phyloP scores from a whole-genome alignment of 2,329 filamentous ascomycete species.

The Phoma sp. region DNA sequence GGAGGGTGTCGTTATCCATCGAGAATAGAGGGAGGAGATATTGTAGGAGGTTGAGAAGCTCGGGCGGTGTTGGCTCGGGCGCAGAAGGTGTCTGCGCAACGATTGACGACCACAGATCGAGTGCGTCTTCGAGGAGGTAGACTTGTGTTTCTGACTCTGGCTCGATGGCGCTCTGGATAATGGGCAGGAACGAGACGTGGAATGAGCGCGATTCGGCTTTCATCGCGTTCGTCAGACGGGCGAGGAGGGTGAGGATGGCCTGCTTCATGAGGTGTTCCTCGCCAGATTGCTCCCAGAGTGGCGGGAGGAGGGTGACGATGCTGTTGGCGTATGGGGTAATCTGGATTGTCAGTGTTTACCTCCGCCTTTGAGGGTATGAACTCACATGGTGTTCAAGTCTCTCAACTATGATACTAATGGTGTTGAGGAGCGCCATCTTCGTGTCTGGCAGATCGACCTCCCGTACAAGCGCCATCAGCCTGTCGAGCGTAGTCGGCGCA shows the following conservation, averaged over 20 bases:
- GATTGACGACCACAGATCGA: slow-evolving; percentile 86
- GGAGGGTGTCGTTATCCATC: slow-evolving; percentile 57
- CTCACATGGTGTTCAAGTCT: slow-evolving; percentile 76
- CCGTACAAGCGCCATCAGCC: slow-evolving; percentile 77
- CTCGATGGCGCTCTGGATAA: slow-evolving; percentile 81
- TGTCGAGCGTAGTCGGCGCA: slow-evolving; percentile 73
- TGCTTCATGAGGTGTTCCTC: slow-evolving; percentile 95
- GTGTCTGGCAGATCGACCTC: slow-evolving; percentile 85
- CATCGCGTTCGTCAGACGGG: slow-evolving; percentile 85
- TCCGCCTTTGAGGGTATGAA: background rate
- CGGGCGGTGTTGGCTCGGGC: slow-evolving; percentile 50
- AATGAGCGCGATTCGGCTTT: slow-evolving; percentile 78
- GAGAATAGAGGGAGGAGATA: slow-evolving; percentile 57
- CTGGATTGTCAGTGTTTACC: slow-evolving; percentile 37
- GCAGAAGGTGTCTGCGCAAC: slow-evolving; percentile 63
- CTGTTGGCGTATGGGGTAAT: slow-evolving; percentile 74
- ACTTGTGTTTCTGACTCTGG: slow-evolving; percentile 67
- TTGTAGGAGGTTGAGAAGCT: slow-evolving; percentile 52
- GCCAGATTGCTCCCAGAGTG: slow-evolving; percentile 82
- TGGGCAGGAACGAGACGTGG: slow-evolving; percentile 78
- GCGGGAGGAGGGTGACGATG: slow-evolving; percentile 80
- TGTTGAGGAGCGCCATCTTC: slow-evolving; percentile 87
- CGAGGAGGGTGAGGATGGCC: slow-evolving; percentile 83
- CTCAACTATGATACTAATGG: slow-evolving; percentile 79
- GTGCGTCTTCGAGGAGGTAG: slow-evolving; percentile 87